Conservation (phyloP, 108 stramenopile species). For the Stephanodiscus minutulus region DNA sequence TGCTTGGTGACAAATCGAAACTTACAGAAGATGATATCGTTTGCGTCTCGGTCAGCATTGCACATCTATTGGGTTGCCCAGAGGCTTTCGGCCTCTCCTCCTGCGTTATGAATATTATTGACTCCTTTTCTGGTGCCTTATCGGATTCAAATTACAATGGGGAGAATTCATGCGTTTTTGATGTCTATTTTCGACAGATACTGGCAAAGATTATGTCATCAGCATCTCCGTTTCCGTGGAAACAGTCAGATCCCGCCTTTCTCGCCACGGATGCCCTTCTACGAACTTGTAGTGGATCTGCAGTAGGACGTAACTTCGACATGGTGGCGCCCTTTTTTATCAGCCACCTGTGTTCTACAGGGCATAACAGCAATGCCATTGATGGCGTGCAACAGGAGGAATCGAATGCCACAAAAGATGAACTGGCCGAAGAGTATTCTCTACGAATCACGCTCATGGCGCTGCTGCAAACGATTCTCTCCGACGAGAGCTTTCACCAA, state of each 20-base stretch:
- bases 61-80: slow-evolving; percentile 38
- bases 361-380: background rate
- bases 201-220: slow-evolving; percentile 14
- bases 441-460: slow-evolving; percentile 42
- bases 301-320: slow-evolving; percentile 40
- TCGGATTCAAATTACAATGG: slow-evolving; percentile 2
- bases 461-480: slow-evolving; percentile 39
- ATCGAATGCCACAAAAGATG: slow-evolving; percentile 3
- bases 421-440: slow-evolving; percentile 41
- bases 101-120: slow-evolving; percentile 17
- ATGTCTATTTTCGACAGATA: slow-evolving; percentile 34
- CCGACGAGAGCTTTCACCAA: slow-evolving; percentile 29
- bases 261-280: slow-evolving; percentile 33
- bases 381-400: background rate
- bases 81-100: slow-evolving; percentile 15
- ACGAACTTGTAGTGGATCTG: slow-evolving; percentile 22
- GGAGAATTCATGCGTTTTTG: slow-evolving; percentile 12
- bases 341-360: slow-evolving; percentile 25
- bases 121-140: slow-evolving; percentile 12
- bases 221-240: slow-evolving; percentile 44
- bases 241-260: slow-evolving; percentile 27
- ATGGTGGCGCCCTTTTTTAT: slow-evolving; percentile 42
- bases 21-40: slow-evolving; percentile 13
- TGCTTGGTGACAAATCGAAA: slow-evolving; percentile 11
- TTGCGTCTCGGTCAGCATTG: slow-evolving; percentile 27